Conservation (phyloP, 345 rosid genomes). For the Geranium rotundifolium region DNA sequence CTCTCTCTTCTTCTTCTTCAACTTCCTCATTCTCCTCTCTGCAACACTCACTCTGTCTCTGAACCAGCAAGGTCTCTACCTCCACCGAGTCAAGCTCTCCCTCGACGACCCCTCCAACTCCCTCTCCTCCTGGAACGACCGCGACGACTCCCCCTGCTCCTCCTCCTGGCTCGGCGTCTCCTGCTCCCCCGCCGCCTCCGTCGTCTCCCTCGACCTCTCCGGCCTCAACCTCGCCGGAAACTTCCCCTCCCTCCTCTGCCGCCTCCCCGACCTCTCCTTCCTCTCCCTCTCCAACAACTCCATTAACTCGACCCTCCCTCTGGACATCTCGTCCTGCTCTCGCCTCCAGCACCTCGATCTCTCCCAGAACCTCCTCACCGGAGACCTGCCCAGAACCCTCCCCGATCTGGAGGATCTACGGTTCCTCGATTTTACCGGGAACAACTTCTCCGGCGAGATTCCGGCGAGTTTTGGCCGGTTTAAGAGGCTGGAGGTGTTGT, state of each 20-base stretch:
- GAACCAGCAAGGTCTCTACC: constrained; percentile 37
- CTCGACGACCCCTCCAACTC: constrained; percentile 28
- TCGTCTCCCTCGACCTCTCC: constrained; percentile 61
- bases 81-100: constrained; percentile 20
- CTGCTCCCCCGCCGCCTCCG: constrained; percentile 30
- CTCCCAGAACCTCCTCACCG: constrained; percentile 66
- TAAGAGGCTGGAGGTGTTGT: constrained; percentile 63
- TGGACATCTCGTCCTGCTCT: constrained; percentile 45
- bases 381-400: constrained; percentile 55
- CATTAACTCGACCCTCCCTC: constrained; percentile 54
- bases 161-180: constrained; percentile 23
- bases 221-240: constrained; percentile 47
- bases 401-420: constrained; percentile 36
- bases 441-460: constrained; percentile 82
- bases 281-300: constrained; percentile 52
- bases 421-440: constrained; percentile 60
- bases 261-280: constrained; percentile 41
- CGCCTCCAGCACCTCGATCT: constrained; percentile 63
- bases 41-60: constrained; percentile 11
- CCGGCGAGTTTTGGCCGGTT: constrained; percentile 59
- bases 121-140: constrained; percentile 37
- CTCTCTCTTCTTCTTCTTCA: constrained; percentile 7
- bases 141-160: constrained; percentile 23
- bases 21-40: constrained; percentile 3
- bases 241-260: constrained; percentile 66